Conservation (phyloP, 768 basidiomycete species). For the Vishniacozyma victoriae region DNA sequence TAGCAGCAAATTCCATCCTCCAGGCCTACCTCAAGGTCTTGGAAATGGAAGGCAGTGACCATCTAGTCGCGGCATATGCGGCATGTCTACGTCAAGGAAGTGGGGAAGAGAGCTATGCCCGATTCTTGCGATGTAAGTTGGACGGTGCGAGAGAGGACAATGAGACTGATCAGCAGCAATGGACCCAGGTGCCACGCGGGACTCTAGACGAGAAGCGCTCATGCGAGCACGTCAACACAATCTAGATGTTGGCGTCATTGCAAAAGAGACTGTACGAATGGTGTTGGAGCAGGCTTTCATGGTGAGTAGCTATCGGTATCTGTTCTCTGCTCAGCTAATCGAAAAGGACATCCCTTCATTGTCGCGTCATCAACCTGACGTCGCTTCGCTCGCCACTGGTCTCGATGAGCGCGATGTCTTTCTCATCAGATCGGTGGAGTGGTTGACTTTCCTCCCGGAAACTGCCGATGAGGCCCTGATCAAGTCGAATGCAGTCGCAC, state of each 20-base stretch:
- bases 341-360: conserved; percentile 33
- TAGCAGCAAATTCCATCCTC: conserved; percentile 71
- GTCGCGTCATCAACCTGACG: conserved; percentile 36
- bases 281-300: conserved; percentile 53
- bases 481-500: conserved; percentile 78
- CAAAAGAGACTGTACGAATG: conserved; percentile 67
- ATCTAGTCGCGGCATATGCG: conserved; percentile 89
- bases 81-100: conserved; percentile 78
- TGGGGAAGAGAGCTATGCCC: conserved; percentile 83
- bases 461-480: conserved; percentile 75
- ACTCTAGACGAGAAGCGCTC: conserved; percentile 65
- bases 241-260: conserved; percentile 73
- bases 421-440: conserved; percentile 82
- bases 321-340: background rate
- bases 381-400: conserved; percentile 26
- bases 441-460: conserved; percentile 71
- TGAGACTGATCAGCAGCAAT: conserved; percentile 30
- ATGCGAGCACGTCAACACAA: conserved; percentile 75
- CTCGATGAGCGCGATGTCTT: conserved; percentile 46
- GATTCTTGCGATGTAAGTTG: conserved; percentile 63
- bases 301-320: conserved; percentile 17
- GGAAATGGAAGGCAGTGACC: conserved; percentile 72
- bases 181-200: conserved; percentile 47
- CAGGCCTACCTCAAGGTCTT: conserved; percentile 83
- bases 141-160: background rate